phyloP scores from a whole-genome alignment of 305 asterid genomes.

The Withania somnifera region DNA sequence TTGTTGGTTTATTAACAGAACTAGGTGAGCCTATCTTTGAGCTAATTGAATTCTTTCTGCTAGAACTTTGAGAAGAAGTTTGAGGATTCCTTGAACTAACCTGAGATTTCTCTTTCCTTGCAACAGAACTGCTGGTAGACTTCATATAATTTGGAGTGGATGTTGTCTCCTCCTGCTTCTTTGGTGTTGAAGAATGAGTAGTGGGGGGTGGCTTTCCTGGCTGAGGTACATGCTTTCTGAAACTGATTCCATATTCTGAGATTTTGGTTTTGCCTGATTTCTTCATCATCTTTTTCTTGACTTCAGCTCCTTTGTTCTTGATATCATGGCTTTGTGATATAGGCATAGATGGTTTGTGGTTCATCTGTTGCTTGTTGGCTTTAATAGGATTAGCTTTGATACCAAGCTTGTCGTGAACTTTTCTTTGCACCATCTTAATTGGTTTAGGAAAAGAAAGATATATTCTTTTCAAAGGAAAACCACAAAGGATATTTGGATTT shows the following conservation, averaged over 20 bases:
- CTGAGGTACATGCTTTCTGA: conserved; percentile 12
- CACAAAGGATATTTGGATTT: conserved; percentile 2
- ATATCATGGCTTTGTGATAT: too few relatives aligned
- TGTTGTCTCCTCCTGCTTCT: conserved; percentile 4
- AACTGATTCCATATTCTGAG: background rate
- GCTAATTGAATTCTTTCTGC: conserved; percentile 10
- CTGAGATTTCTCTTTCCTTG: conserved; percentile 49
- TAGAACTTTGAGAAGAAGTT: conserved; percentile 11
- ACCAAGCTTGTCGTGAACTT: conserved; percentile 29
- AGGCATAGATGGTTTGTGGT: conserved; percentile 22
- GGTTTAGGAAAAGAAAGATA: background rate
- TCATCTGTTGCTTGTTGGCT: conserved; percentile 15
- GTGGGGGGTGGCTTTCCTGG: conserved; percentile 28
- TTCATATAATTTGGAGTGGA: conserved; percentile 75
- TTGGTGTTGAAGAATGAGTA: conserved; percentile 8
- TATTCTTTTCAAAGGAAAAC: conserved; percentile 10
- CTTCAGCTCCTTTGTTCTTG: too few relatives aligned
- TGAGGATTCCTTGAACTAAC: conserved; percentile 23
- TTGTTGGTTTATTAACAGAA: conserved; percentile 22
- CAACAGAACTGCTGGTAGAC: conserved; percentile 73
- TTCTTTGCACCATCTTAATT: conserved; percentile 62
- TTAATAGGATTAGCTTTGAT: conserved; percentile 27
- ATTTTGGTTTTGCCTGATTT: too few relatives aligned
- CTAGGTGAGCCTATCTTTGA: conserved; percentile 9
- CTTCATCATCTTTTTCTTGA: too few relatives aligned